Conservation (phyloP, 345 rosid species). For the Ceriops decandra region DNA sequence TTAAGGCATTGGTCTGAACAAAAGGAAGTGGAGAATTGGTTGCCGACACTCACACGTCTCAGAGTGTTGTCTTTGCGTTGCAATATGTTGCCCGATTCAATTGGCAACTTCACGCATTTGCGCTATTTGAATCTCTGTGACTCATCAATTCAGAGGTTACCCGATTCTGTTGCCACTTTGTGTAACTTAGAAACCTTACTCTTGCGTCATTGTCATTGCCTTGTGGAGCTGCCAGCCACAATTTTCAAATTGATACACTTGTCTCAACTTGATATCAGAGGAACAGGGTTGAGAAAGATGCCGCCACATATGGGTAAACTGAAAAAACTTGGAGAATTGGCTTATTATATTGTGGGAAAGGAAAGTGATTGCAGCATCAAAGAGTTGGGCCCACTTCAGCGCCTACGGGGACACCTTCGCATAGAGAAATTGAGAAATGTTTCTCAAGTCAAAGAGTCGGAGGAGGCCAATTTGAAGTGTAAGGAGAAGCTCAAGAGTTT, state of each 20-base stretch:
- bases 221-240: background rate
- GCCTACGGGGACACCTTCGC: background rate
- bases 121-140: background rate
- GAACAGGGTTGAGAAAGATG: background rate
- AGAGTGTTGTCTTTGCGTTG: background rate
- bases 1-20: too few relatives aligned
- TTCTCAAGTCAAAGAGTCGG: background rate
- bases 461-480: slow-evolving; percentile 3
- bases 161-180: background rate
- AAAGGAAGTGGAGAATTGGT: too few relatives aligned
- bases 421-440: slow-evolving; percentile 3
- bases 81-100: background rate
- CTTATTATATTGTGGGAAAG: slow-evolving; percentile 3
- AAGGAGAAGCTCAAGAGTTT: background rate
- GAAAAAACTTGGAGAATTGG: background rate
- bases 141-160: background rate
- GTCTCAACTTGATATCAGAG: background rate
- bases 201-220: accelerated
- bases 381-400: background rate
- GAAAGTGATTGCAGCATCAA: background rate
- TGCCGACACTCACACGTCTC: background rate
- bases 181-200: background rate
- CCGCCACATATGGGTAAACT: slow-evolving; percentile 8
- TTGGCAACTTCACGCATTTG: background rate
- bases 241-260: background rate